Evolutionary conservation across 495 filamentous ascomycete genomes (phyloP), one percentile per base, ranked within the genome.

Genomic region (Annulohypoxylon maeteangense): DNA sequence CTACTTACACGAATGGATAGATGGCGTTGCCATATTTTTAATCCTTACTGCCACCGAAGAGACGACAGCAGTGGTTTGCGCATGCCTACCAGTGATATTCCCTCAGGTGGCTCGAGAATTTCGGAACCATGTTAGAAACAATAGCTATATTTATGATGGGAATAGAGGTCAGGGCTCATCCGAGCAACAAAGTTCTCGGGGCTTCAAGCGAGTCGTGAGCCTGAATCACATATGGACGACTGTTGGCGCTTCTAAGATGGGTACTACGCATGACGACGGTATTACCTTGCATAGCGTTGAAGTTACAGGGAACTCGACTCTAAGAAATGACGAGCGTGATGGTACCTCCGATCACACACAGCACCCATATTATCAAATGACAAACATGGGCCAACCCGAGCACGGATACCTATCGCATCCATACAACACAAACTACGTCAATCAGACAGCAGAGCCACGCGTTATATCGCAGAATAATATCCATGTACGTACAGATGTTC

Each of bases 41-140:
- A 67, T 73, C 32, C 67, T 73, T 10, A 75, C 70, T 2, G 74
- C 70, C n/a, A 70, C 74, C 18, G 74, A 70, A 25, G 74, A 75
- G 67, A 73, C 74, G 5, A 65, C 67, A n/a, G 74, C 74, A 6
- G 67, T 75, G 23, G 74, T 73, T 2, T 75, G 74, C 55, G 74
- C 74, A 25, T 65, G 70, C 20, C 27, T 75, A 7, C 74, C 74
- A 11, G 59, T 75, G 4, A 44, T 75, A 4, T 56, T 58, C 16
- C 70, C 74, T 0, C 74, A 70, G 14, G 14, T 75, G 7, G 51
- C 53, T 8, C 68, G n/a, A 20, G 67, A 27, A 31, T 53, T 58
- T 34, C 64, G 42, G 34, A 29, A 25, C 32, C 65, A 44, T 16
- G 12, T 36, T 14, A 22, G 20, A 10, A 40, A 45, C 3, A 55